A percentile compares a stretch with the other conserved stretches of the same genome.
Evolutionary conservation across 768 basidiomycete species (phyloP).

Genomic region (Tulasnella sp.): DNA sequence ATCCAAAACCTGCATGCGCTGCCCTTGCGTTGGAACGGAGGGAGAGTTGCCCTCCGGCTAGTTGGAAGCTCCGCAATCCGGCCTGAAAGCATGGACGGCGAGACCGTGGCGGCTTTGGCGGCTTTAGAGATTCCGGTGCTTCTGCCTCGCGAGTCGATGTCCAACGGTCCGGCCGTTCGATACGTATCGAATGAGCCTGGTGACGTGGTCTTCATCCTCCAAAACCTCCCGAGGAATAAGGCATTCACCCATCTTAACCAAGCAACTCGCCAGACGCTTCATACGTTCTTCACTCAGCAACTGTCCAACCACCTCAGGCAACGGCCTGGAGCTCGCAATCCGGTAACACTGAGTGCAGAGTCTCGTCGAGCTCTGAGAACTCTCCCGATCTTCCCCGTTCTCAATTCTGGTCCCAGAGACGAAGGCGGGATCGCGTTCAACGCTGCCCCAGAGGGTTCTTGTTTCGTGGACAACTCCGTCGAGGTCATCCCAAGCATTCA

Average conservation of each 20-base stretch:
- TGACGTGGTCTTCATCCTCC: background rate
- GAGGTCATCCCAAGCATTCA: conserved; percentile 5
- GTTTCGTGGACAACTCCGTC: conserved; percentile 15
- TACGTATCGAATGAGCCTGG: background rate
- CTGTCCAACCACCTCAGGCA: background rate
- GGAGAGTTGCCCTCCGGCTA: background rate
- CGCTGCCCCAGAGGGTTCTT: background rate
- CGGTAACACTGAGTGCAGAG: background rate
- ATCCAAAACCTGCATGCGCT: conserved; percentile 5
- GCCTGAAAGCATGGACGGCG: background rate
- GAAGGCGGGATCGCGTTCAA: conserved; percentile 17
- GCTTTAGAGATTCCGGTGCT: conserved; percentile 2
- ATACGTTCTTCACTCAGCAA: conserved; percentile 7
- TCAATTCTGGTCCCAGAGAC: conserved; percentile 44
- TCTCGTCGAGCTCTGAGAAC: background rate
- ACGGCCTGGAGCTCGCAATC: background rate
- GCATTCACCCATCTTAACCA: background rate
- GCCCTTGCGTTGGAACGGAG: background rate
- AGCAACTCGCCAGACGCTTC: background rate
- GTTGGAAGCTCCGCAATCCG: background rate
- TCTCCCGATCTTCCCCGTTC: conserved; percentile 14
- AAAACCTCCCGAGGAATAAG: background rate
- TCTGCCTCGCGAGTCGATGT: background rate
- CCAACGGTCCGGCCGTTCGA: background rate
- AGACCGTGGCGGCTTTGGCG: background rate